A percentile compares a stretch with the other conserved stretches of the same genome.
Evolutionary conservation across 306 rosid species (phyloP).

Genomic region (Sindora glabra): DNA sequence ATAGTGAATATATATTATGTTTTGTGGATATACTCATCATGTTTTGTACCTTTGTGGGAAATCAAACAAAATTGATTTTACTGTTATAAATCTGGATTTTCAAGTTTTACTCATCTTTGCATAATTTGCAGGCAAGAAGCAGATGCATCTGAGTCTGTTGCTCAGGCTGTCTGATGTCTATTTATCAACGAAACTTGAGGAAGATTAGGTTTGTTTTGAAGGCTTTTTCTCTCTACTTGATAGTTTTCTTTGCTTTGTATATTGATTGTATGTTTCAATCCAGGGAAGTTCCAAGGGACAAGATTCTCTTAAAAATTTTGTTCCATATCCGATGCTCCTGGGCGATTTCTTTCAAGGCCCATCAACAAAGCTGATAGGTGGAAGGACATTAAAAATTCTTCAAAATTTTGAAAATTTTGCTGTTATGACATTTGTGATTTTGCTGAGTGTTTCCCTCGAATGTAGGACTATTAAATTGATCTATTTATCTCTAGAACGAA

Average conservation of each 20-base stretch:
- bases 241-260: not conserved
- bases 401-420: too few species aligned
- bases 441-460: too few species aligned
- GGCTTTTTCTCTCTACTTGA: constrained; percentile 2
- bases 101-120: not conserved
- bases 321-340: not conserved
- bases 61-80: too few species aligned
- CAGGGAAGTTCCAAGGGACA: constrained; percentile 11
- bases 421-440: too few species aligned
- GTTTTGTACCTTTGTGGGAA: too few species aligned
- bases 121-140: constrained; percentile 60
- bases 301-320: constrained; percentile 15
- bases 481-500: too few species aligned
- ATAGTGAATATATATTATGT: too few species aligned
- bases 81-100: not conserved
- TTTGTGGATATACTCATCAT: too few species aligned
- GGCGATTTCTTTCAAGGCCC: not conserved
- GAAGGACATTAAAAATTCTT: too few species aligned
- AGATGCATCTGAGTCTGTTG: constrained; percentile 57
- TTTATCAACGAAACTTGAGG: constrained; percentile 13
- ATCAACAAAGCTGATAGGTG: too few species aligned
- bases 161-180: constrained; percentile 46
- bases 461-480: not conserved
- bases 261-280: not conserved
- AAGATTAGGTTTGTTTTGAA: constrained; percentile 2